These are phyloP conservation scores for Eragrostis nindensis DNA, from an alignment of 176 grass and related monocot genomes.

Conservation along the genomic window DNA sequence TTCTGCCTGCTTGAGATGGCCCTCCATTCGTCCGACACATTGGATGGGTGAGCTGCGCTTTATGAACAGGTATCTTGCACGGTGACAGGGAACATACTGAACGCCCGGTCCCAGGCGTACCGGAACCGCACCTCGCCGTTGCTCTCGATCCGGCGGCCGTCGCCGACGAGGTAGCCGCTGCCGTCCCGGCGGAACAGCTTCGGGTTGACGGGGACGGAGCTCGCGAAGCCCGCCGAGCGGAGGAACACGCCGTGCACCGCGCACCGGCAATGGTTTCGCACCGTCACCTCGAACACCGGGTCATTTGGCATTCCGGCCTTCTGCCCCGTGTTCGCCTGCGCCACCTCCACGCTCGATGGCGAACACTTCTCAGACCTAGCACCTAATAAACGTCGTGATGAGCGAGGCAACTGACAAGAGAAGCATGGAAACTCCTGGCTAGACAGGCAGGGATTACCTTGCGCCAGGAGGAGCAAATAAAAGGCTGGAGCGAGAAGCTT, in stretches of 20 bases:
- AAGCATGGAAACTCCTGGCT: too few relatives aligned
- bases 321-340: constrained; percentile 53
- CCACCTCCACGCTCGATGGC: constrained; percentile 52
- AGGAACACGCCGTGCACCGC: constrained; percentile 39
- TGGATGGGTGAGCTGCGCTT: not conserved
- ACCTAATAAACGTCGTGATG: too few relatives aligned
- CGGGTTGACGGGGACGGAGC: constrained; percentile 60
- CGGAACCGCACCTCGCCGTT: constrained; percentile 40
- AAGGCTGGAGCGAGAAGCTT: constrained; percentile 31
- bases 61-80: constrained; percentile 47
- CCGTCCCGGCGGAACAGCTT: constrained; percentile 53
- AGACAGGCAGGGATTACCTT: too few relatives aligned
- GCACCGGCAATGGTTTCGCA: constrained; percentile 65
- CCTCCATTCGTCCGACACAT: not conserved
- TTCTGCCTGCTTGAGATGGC: not conserved
- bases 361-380: constrained; percentile 42
- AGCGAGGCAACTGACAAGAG: too few relatives aligned
- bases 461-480: constrained; percentile 26
- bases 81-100: constrained; percentile 54
- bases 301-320: constrained; percentile 34
- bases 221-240: constrained; percentile 60
- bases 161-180: constrained; percentile 51
- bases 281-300: constrained; percentile 66
- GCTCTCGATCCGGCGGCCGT: constrained; percentile 49
- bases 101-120: constrained; percentile 73